Evolutionary conservation across 2,329 filamentous ascomycete genomes (phyloP).

Genomic region (Pseudocercospora musae): DNA sequence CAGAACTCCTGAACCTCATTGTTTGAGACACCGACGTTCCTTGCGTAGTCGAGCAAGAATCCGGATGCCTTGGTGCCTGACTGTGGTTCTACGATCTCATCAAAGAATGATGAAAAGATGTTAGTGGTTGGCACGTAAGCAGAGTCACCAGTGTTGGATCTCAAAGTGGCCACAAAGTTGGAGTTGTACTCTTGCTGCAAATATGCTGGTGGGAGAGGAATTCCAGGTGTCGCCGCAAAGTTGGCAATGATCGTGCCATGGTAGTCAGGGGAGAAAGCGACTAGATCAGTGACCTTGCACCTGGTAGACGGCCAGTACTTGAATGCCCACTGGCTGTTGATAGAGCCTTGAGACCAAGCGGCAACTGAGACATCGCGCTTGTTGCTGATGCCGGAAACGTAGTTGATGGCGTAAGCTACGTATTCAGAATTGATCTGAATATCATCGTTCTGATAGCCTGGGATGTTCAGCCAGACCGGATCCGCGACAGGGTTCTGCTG

Average conservation of each 20-base stretch:
- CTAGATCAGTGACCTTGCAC: conserved; percentile 45
- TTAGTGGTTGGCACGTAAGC: conserved; percentile 56
- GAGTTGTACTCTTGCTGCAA: conserved; percentile 48
- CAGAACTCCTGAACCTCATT: conserved; percentile 47
- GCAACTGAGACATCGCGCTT: conserved; percentile 43
- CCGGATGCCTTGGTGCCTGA: conserved; percentile 46
- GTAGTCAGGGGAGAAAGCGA: conserved; percentile 53
- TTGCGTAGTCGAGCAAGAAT: conserved; percentile 39
- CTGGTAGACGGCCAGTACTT: conserved; percentile 56
- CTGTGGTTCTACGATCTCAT: conserved; percentile 54
- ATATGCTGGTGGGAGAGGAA: conserved; percentile 46
- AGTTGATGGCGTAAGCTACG: conserved; percentile 57
- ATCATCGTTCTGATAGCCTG: conserved; percentile 46
- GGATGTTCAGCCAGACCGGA: conserved; percentile 56
- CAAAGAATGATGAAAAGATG: conserved; percentile 47
- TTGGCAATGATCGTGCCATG: conserved; percentile 45
- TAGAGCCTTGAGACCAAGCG: conserved; percentile 54
- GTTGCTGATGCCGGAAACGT: conserved; percentile 44
- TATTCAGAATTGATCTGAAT: conserved; percentile 53
- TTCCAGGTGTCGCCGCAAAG: conserved; percentile 38
- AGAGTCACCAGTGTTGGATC: conserved; percentile 46
- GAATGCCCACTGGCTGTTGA: conserved; percentile 55
- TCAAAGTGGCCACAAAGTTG: conserved; percentile 43
- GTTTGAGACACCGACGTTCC: conserved; percentile 50
- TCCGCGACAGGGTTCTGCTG: conserved; percentile 43